These are phyloP conservation scores for Aspergillus sp. DNA, from an alignment of 2,329 filamentous ascomycete species.

Conservation along the genomic window DNA sequence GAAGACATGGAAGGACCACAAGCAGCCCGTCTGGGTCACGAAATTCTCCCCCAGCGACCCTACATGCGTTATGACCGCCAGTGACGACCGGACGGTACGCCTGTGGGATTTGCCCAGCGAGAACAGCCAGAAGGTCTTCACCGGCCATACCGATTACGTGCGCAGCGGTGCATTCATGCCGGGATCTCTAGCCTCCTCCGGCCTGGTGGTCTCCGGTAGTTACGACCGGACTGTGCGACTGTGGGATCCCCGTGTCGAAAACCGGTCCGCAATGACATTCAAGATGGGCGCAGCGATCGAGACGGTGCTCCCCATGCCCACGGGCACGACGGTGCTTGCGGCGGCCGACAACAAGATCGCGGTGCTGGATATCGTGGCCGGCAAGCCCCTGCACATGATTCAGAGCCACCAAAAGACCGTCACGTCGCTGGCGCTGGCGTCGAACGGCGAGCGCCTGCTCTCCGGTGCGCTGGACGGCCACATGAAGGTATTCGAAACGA, in stretches of 20 bases:
- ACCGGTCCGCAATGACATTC: constrained; percentile 81
- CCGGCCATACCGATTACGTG: constrained; percentile 91
- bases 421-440: constrained; percentile 79
- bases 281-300: constrained; percentile 91
- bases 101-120: constrained; percentile 90
- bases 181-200: constrained; percentile 58
- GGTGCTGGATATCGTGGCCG: constrained; percentile 89
- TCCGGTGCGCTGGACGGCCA: constrained; percentile 92
- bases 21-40: constrained; percentile 89
- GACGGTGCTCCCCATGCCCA: constrained; percentile 80
- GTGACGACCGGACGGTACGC: constrained; percentile 88
- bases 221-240: constrained; percentile 93
- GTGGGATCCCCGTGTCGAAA: constrained; percentile 81
- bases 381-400: constrained; percentile 81
- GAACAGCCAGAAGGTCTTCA: constrained; percentile 72
- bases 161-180: constrained; percentile 85
- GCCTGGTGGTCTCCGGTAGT: constrained; percentile 82
- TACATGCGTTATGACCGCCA: constrained; percentile 83
- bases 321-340: constrained; percentile 82
- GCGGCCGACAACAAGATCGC: constrained; percentile 84
- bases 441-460: constrained; percentile 76
- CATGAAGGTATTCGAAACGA: constrained; percentile 94
- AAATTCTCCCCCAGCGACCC: constrained; percentile 88
- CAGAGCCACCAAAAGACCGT: constrained; percentile 98
- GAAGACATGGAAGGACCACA: constrained; percentile 92